These are phyloP conservation scores for Lipomyces mesembrius DNA, from an alignment of 805 yeast species.

Conservation along the genomic window DNA sequence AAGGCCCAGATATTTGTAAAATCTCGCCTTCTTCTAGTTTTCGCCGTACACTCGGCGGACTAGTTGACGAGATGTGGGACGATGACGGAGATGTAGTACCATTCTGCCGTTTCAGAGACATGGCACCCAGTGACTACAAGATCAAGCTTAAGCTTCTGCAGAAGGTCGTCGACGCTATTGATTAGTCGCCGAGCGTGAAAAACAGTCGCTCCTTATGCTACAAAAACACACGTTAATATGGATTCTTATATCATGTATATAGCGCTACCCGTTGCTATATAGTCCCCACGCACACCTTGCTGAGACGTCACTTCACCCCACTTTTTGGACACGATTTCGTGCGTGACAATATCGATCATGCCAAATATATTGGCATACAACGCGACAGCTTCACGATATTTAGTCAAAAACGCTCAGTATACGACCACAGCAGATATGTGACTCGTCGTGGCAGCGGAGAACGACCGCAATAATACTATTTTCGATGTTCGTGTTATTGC, in stretches of 20 bases:
- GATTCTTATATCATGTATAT: background rate
- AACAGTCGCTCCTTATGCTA: background rate
- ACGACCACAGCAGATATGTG: too few species aligned
- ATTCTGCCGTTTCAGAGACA: constrained; percentile 9
- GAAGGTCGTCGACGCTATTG: background rate
- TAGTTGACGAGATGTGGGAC: background rate
- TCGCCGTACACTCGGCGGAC: constrained; percentile 3
- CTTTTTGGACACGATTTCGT: background rate
- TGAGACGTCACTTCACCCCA: background rate
- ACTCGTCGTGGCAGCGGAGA: too few species aligned
- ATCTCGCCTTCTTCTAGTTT: constrained; percentile 4
- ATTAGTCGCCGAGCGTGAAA: background rate
- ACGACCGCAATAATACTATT: too few species aligned
- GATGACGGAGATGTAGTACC: background rate
- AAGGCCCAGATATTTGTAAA: background rate
- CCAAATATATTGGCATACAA: too few species aligned
- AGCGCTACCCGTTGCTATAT: background rate
- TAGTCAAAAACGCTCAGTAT: too few species aligned
- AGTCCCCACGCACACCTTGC: background rate
- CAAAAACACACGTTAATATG: background rate
- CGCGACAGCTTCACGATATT: too few species aligned
- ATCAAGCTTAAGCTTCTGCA: background rate
- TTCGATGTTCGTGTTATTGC: too few species aligned
- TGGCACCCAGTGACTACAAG: background rate
- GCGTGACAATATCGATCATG: too few species aligned